phyloP scores from a whole-genome alignment of 371 early-diverging fungal genomes.

The Mortierella sp. region DNA sequence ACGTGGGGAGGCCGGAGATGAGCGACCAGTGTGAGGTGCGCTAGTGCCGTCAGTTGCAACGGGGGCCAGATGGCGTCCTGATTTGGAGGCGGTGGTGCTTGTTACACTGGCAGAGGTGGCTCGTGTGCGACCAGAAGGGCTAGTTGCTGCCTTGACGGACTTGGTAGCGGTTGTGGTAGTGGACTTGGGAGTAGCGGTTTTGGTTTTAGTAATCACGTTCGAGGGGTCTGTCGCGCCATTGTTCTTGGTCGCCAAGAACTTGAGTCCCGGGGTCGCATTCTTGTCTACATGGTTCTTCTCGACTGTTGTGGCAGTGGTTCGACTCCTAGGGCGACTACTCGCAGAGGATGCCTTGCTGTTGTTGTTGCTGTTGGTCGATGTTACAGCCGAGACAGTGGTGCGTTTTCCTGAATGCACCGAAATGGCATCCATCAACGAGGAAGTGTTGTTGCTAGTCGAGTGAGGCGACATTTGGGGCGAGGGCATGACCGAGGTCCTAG shows the following conservation, averaged over 20 bases:
- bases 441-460: not conserved
- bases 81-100: not conserved
- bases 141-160: not conserved
- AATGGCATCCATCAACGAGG: slow-evolving; percentile 1
- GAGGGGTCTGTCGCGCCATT: not conserved
- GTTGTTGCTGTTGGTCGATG: slow-evolving; percentile 3
- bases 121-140: not conserved
- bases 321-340: slow-evolving; percentile 17
- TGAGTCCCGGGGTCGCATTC: not conserved
- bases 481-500: slow-evolving; percentile 12
- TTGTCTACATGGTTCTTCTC: slow-evolving; percentile 12
- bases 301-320: slow-evolving; percentile 14
- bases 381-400: not conserved
- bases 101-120: not conserved
- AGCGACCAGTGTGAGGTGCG: not conserved
- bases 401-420: not conserved
- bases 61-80: not conserved
- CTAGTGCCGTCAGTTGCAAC: not conserved
- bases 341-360: not conserved
- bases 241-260: slow-evolving; percentile 7
- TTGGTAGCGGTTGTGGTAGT: not conserved
- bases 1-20: not conserved
- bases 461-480: slow-evolving; percentile 25
- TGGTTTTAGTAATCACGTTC: slow-evolving; percentile 4
- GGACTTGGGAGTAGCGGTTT: not conserved